Base-by-base conservation (phyloP, 768 basidiomycete species). In the Hebeloma cylindrosporum region DNA sequence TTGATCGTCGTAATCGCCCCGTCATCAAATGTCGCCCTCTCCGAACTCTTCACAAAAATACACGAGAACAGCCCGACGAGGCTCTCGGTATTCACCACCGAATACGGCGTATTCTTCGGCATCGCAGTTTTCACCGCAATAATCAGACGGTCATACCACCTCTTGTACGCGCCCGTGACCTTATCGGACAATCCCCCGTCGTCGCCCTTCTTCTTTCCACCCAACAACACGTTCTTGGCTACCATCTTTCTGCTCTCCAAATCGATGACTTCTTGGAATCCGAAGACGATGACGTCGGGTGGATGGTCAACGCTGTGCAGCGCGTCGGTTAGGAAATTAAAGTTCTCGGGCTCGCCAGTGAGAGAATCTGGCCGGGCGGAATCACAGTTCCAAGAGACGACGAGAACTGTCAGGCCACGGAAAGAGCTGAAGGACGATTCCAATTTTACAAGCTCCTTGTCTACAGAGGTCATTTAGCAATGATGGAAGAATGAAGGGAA, bases 241-340 rank as follows among this genome's bases (percentile, higher is more conserved):
- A 87, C 84, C 73, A 97, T 83, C 67, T 84, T 92, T 49, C 91
- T 83, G 52, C 81, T 84, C 54, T 96, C 93, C n/a, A 99, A 78
- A 60, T 96, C 93, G 48, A 99, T 91, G 28, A 97, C 78, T 66
- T 98, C 95, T 64, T 99, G 95, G 64, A 98, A 87, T 2, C 93
- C 93, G 56, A 99, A 95, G 3, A 83, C 79, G 51, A 99, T 86
- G 54, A 98, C 84, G 51, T 97, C 94, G 2, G 68, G 68, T 2
- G 95, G 89, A 25, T 66, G 59, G 9, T 88, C 82, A 27, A 85
- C 82, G 56, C 83, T 88, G 3, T 64, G 71, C 8, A 98, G 71
- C 2, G 79, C 81, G 16, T 91, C 77, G n/a, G 77, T 70, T n/a
- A 99, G 68, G 71, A 97, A 93, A 45, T 72, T 78, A 45, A 78